phyloP scores from a whole-genome alignment of 805 yeast genomes.

The Wickerhamiella australiensis region DNA sequence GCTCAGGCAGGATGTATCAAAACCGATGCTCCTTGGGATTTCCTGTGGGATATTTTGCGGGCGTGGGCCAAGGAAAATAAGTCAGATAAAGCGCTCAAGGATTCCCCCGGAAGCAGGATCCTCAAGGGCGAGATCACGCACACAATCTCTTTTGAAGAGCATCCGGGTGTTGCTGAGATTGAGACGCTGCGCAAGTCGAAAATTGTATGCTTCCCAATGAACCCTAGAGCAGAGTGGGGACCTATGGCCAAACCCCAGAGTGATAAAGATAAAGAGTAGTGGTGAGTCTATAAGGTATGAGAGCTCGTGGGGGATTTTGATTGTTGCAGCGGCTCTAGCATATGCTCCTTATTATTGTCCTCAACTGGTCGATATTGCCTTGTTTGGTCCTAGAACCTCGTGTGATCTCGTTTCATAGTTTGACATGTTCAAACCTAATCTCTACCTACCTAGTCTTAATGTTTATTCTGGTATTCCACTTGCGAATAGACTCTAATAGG shows the following conservation, averaged over 20 bases:
- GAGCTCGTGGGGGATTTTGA: too few species aligned
- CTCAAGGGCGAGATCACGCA: conserved; percentile 23
- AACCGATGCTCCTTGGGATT: conserved; percentile 80
- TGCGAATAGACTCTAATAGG: too few species aligned
- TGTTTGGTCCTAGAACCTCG: too few species aligned
- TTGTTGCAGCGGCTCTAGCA: too few species aligned
- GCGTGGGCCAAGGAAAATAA: conserved; percentile 44
- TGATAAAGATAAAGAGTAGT: too few species aligned
- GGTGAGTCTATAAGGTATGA: too few species aligned
- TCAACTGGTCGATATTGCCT: too few species aligned
- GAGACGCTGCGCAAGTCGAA: conserved; percentile 58
- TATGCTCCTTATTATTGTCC: too few species aligned
- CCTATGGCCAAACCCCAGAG: conserved; percentile 68
- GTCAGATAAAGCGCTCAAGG: conserved; percentile 21
- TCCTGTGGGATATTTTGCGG: conserved; percentile 59
- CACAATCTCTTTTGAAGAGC: conserved; percentile 42
- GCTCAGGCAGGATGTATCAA: conserved; percentile 76
- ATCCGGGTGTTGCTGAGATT: conserved; percentile 45
- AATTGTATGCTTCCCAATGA: conserved; percentile 78
- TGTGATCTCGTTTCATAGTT: too few species aligned
- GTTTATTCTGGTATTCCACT: too few species aligned
- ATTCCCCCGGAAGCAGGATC: conserved; percentile 27
- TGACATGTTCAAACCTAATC: too few species aligned
- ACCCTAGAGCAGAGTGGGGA: conserved; percentile 95
- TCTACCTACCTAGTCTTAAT: too few species aligned